Base-by-base conservation (phyloP, 2,329 filamentous ascomycete species). In the Fusarium mundagurra region DNA sequence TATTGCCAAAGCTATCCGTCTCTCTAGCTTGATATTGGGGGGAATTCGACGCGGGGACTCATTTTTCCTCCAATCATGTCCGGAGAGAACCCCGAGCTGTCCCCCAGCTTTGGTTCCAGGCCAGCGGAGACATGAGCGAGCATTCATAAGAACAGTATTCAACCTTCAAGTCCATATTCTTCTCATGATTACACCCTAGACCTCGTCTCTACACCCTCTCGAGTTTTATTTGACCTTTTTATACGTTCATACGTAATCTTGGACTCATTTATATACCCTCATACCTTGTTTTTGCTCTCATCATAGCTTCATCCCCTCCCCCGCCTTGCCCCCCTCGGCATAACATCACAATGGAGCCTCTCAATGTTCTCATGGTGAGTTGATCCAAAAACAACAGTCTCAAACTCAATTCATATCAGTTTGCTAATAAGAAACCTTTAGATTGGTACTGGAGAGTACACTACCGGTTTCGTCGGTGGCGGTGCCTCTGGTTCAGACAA, bases 401-500 rank as follows among this genome's bases (percentile, higher is more conserved):
- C 14, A 29, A 43, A 57, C 53, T 53, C 51, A 33, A n/a, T 36
- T 41, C 16, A 17, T 43, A 22, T 9, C 24, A 38, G 31, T 33
- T 20, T 20, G 29, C 65, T 74, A 61, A 73, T 60, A 58, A 61
- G 9, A 14, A 24, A 22, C n/a, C 36, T 36, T 29, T 69, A 92
- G 93, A 90, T 98, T 67, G 95, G 95, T 74, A 98, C 95, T 17
- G 96, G 95, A 80, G 95, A 98, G 88, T 98, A 98, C 88, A 98
- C 96, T 78, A 98, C 96, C 48, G 95, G 95, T 66, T 98, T 96
- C 78, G 95, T 98, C 65, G 94, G 94, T 66, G 92, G 91, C 69
- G 93, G 92, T 68, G 92, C 92, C 59, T 97, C 94, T 8, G 92
- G 90, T 17, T 97, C 94, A 57, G 96, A 98, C 88, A 98, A 98